A percentile compares a stretch with the other conserved stretches of the same genome.
Evolutionary conservation across 768 basidiomycete genomes (phyloP).

Genomic region (Leccinum fibrillosum): DNA sequence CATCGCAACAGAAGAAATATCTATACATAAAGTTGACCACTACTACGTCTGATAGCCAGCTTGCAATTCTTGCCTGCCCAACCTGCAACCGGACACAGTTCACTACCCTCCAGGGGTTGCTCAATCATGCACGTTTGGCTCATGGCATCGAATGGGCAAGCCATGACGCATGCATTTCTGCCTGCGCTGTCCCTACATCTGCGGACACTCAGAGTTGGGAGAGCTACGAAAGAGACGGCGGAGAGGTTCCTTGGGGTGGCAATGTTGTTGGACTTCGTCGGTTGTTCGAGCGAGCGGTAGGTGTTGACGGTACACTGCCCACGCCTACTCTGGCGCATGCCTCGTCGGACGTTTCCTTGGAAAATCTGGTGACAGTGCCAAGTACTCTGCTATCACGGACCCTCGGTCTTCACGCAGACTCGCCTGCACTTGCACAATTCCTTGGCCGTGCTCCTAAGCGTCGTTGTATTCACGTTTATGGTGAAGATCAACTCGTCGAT

Average conservation of each 20-base stretch:
- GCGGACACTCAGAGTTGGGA: slow-evolving; percentile 33
- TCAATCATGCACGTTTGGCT: slow-evolving; percentile 51
- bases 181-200: slow-evolving; percentile 39
- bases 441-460: slow-evolving; percentile 43
- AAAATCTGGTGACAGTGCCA: slow-evolving; percentile 13
- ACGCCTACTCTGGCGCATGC: slow-evolving; percentile 1
- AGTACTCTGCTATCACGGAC: slow-evolving; percentile 45
- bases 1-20: slow-evolving; percentile 33
- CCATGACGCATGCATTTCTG: slow-evolving; percentile 50
- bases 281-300: slow-evolving; percentile 51
- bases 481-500: slow-evolving; percentile 33
- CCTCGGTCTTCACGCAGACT: slow-evolving; percentile 49
- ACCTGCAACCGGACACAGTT: slow-evolving; percentile 46
- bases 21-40: slow-evolving; percentile 39
- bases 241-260: slow-evolving; percentile 31
- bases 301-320: slow-evolving; percentile 27
- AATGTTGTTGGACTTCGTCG: slow-evolving; percentile 44
- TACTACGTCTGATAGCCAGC: slow-evolving; percentile 25
- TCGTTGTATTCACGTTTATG: slow-evolving; percentile 38
- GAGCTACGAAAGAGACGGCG: slow-evolving; percentile 37
- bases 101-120: slow-evolving; percentile 48
- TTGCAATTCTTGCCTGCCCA: slow-evolving; percentile 38
- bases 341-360: background rate
- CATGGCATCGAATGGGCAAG: slow-evolving; percentile 47
- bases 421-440: slow-evolving; percentile 49